Conservation (phyloP, 768 basidiomycete species). For the Rhizopogon vesiculosus region DNA sequence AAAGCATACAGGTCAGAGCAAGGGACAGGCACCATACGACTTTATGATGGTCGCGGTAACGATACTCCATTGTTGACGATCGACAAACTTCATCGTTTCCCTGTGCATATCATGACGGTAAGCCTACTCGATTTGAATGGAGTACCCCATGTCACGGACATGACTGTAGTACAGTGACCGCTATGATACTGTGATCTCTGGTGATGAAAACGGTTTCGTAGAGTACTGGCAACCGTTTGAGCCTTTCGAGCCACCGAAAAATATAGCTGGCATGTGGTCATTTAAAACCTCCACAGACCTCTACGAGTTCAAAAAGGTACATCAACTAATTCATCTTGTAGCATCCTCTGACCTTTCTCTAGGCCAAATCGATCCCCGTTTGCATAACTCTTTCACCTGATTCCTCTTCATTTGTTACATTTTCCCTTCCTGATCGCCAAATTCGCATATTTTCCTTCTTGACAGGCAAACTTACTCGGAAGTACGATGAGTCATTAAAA, state of each 20-base stretch:
- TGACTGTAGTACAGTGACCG: conserved; percentile 75
- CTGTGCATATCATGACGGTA: conserved; percentile 90
- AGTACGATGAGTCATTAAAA: conserved; percentile 90
- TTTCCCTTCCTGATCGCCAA: conserved; percentile 91
- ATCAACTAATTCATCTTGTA: conserved; percentile 3
- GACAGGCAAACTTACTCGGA: conserved; percentile 81
- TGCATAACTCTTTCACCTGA: conserved; percentile 90
- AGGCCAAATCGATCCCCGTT: conserved; percentile 91
- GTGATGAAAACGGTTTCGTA: conserved; percentile 90
- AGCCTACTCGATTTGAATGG: conserved; percentile 22
- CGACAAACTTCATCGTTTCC: conserved; percentile 75
- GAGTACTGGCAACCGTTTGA: conserved; percentile 95
- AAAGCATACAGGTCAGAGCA: conserved; percentile 65
- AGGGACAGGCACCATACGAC: conserved; percentile 64
- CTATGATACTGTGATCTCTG: conserved; percentile 89
- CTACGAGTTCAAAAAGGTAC: conserved; percentile 97
- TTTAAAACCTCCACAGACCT: conserved; percentile 90
- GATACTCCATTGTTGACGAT: conserved; percentile 74
- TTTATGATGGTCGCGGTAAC: conserved; percentile 91
- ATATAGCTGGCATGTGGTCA: conserved; percentile 77
- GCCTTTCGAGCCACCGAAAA: conserved; percentile 80
- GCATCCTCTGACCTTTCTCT: conserved; percentile 1
- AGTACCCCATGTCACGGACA: not conserved
- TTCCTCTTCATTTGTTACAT: conserved; percentile 85
- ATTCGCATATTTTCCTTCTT: conserved; percentile 93